These are phyloP conservation scores for Pyracantha coccinea DNA, from an alignment of 331 rosid species.

Conservation along the genomic window DNA sequence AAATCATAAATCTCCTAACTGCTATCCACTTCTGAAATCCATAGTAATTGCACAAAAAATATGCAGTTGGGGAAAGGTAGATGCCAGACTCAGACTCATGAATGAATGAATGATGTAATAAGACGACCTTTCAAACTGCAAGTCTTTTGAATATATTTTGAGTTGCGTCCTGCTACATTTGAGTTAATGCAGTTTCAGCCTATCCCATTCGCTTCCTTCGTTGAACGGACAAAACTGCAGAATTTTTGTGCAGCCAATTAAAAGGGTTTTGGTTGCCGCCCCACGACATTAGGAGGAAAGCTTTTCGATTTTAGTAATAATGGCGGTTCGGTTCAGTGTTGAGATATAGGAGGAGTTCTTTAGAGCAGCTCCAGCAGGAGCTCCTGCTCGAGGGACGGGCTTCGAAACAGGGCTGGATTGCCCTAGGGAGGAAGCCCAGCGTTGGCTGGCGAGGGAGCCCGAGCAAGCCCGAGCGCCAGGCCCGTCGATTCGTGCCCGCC, in stretches of 20 bases:
- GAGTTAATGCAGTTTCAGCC: not conserved
- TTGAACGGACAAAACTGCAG: not conserved
- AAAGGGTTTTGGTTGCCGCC: not conserved
- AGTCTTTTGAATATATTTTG: not conserved
- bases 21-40: conserved; percentile 22
- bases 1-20: conserved; percentile 17
- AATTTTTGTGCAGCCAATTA: not conserved
- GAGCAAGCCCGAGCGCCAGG: no score
- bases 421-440: no score
- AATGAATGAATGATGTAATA: not conserved
- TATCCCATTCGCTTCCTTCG: conserved; percentile 9
- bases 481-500: no score
- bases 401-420: no score
- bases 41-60: conserved; percentile 20
- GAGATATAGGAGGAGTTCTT: not conserved
- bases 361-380: no score
- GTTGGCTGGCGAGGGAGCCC: no score
- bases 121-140: not conserved
- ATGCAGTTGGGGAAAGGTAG: conserved; percentile 19
- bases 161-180: not conserved
- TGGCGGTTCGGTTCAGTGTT: not conserved
- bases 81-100: not conserved
- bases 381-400: no score
- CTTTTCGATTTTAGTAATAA: not conserved
- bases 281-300: not conserved